These are phyloP conservation scores for Gossypium lobatum DNA, from an alignment of 441 rosid genomes.

Conservation along the genomic window DNA sequence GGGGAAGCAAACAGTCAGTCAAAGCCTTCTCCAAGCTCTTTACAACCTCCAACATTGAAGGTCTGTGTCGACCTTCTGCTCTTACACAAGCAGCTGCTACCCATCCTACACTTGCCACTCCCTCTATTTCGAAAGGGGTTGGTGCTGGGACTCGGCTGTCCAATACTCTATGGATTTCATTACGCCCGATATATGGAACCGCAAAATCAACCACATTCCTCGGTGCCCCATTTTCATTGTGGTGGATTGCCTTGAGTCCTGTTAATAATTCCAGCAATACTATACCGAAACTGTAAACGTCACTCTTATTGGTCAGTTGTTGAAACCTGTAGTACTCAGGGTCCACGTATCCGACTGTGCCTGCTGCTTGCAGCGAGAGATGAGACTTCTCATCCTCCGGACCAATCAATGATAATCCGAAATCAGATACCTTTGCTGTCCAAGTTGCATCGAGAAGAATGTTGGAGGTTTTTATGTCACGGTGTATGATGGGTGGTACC, in stretches of 20 bases:
- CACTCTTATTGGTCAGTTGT: conserved; percentile 58
- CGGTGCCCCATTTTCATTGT: conserved; percentile 40
- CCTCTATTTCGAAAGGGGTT: conserved; percentile 63
- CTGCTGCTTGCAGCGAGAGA: conserved; percentile 48
- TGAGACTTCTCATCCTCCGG: conserved; percentile 51
- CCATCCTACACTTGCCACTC: conserved; percentile 52
- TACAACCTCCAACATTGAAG: conserved; percentile 56
- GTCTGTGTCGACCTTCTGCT: conserved; percentile 47
- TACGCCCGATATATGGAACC: conserved; percentile 50
- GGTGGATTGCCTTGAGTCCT: conserved; percentile 59
- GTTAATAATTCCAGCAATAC: conserved; percentile 61
- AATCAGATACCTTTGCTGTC: conserved; percentile 72
- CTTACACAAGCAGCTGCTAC: conserved; percentile 57
- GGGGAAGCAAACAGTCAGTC: conserved; percentile 34
- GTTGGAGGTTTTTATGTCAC: conserved; percentile 80
- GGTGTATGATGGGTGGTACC: conserved; percentile 63
- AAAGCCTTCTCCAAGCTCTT: conserved; percentile 53
- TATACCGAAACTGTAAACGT: conserved; percentile 75
- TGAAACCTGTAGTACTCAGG: conserved; percentile 77
- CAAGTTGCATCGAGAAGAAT: conserved; percentile 48
- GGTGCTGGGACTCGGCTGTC: conserved; percentile 62
- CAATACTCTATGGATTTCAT: conserved; percentile 58
- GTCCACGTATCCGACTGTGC: conserved; percentile 76
- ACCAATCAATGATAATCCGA: conserved; percentile 63
- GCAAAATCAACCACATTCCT: conserved; percentile 63